These are phyloP conservation scores for Suillus clintonianus DNA, from an alignment of 768 basidiomycete species.

Conservation along the genomic window DNA sequence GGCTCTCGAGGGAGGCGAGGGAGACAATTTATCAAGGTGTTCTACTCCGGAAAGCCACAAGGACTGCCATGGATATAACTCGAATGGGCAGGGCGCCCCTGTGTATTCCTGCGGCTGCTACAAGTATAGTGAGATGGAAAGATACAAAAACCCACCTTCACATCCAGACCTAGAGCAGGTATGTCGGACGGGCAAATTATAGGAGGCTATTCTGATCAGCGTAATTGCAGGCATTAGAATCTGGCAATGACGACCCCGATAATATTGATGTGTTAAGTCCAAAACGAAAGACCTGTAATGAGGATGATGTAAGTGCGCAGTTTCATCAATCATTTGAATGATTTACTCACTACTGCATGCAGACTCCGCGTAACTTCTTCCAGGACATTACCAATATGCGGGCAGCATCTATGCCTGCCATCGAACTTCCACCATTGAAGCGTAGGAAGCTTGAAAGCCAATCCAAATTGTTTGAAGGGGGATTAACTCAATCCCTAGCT, in stretches of 20 bases:
- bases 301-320: not conserved
- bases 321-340: not conserved
- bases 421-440: not conserved
- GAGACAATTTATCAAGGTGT: no score
- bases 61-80: no score
- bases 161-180: not conserved
- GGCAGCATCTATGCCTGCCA: not conserved
- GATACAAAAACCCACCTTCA: not conserved
- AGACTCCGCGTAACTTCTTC: not conserved
- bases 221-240: not conserved
- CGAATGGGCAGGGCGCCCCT: no score
- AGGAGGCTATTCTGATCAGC: not conserved
- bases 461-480: no score
- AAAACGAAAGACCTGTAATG: not conserved
- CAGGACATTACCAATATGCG: not conserved
- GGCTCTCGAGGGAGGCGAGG: no score
- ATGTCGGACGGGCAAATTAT: not conserved
- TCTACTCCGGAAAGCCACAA: no score
- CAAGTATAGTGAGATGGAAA: no score
- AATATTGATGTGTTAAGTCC: not conserved
- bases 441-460: no score
- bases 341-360: not conserved
- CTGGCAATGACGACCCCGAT: not conserved
- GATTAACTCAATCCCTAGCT: no score
- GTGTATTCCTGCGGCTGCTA: no score